phyloP scores from a whole-genome alignment of 1,139 yeast genomes.

The Protomyces inouyei region DNA sequence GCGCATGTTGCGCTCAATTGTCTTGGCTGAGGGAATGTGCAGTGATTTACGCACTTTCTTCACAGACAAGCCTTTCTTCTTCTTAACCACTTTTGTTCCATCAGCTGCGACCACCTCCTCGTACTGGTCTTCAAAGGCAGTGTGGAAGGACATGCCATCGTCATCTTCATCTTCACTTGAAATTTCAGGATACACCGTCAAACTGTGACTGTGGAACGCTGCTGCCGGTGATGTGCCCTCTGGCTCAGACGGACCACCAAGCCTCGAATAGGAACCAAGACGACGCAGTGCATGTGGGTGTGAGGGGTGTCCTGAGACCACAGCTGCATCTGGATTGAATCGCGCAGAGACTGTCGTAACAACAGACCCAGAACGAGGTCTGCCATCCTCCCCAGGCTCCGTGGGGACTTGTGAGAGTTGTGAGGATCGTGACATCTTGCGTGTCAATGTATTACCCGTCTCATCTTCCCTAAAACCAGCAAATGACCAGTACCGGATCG shows the following conservation, averaged over 20 bases:
- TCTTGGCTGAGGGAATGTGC: conserved; percentile 24
- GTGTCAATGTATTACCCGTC: neutral
- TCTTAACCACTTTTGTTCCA: conserved; percentile 20
- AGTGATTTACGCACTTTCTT: conserved; percentile 19
- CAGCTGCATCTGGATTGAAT: neutral
- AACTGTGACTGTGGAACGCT: neutral
- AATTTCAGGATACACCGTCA: conserved; percentile 6
- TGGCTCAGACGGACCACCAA: neutral
- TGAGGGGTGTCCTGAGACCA: neutral
- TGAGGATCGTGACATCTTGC: conserved; percentile 6
- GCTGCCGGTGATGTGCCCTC: neutral
- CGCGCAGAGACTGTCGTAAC: neutral
- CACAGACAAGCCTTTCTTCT: conserved; percentile 15
- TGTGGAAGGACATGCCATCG: conserved; percentile 15
- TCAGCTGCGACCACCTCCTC: conserved; percentile 15
- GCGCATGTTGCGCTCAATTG: conserved; percentile 21
- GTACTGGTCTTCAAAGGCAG: conserved; percentile 19
- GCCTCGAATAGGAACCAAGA: neutral
- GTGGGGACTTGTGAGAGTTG: neutral
- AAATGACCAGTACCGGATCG: conserved; percentile 28
- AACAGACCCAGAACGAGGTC: neutral
- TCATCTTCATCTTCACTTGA: conserved; percentile 6
- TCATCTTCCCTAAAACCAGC: conserved; percentile 28
- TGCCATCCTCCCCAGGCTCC: neutral
- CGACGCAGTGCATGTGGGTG: neutral